Base-by-base conservation (phyloP, 2,329 filamentous ascomycete species). In the Colletotrichum lentis region DNA sequence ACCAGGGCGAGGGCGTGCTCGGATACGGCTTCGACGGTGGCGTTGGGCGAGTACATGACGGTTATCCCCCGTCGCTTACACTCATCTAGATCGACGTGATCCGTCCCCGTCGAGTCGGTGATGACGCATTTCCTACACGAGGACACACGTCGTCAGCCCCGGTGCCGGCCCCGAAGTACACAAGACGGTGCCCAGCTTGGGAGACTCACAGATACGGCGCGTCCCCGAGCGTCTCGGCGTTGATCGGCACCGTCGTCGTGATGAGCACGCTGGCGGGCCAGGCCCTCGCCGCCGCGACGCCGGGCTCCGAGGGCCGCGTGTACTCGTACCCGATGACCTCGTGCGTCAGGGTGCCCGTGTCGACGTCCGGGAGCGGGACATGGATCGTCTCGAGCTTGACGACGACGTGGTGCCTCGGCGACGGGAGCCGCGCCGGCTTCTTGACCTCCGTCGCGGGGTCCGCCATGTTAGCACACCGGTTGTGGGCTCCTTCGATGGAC, bases 211-310 rank as follows among this genome's bases (percentile, higher is more conserved):
- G 46, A 31, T 73, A 67, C 24, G 73, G 71, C 47, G 72, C 73
- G 27, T 70, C 67, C 3, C 55, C 65, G 11, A 74, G 27, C 3
- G 64, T 70, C 39, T 71, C 62, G 3, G 60, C 69, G 8, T 64
- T 66, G 12, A 76, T 64, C 6, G 70, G 70, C 24, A 73, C 71
- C 1, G 69, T 71, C 3, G 73, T 71, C n/a, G 69, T 72, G 44
- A 76, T 71, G 16, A 74, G 59, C 41, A 76, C 70, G 57, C 74
- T 72, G 10, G 75, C 74, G 46, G 74, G 69, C 35, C 59, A 70
- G 49, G 74, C 69, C 46, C 70, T 57, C 18, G 70, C 64, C 37
- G 64, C 68, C n/a, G 47, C 58, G 5, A 70, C 39, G 1, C 49
- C 61, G 14, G 31, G 11, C 14, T 69, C 60, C 35, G 47, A 55